phyloP scores from a whole-genome alignment of 192 early-diverging fungal species.

The Coemansia sp. region DNA sequence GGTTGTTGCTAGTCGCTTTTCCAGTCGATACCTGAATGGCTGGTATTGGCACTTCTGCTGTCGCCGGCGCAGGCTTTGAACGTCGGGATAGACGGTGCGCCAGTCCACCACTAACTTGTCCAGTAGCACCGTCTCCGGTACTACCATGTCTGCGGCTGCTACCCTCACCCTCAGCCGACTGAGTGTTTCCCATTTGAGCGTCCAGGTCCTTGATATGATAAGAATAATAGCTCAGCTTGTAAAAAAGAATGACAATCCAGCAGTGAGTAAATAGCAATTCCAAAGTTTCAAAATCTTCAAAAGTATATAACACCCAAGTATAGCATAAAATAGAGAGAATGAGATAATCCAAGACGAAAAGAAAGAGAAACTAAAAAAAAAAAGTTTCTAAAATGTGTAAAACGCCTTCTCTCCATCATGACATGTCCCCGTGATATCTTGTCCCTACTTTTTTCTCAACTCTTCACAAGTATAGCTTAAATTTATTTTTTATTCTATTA shows the following conservation, averaged over 20 bases:
- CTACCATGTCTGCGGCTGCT: conserved; percentile 33
- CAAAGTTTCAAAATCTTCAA: not conserved
- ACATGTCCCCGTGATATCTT: too few species aligned
- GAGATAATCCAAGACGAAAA: too few species aligned
- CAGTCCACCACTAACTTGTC: conserved; percentile 22
- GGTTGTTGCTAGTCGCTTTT: not conserved
- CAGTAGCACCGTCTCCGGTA: conserved; percentile 13
- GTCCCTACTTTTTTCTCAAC: not conserved
- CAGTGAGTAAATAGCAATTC: too few species aligned
- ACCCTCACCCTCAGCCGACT: conserved; percentile 42
- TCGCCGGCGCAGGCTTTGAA: conserved; percentile 31
- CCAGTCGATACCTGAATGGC: conserved; percentile 17
- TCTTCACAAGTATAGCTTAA: conserved; percentile 1
- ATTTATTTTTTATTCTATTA: conserved; percentile 1
- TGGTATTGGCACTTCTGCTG: conserved; percentile 28
- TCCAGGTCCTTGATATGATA: too few species aligned
- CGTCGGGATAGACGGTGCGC: conserved; percentile 43
- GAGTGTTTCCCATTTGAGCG: conserved; percentile 47
- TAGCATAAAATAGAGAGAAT: not conserved
- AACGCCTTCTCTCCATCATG: not conserved
- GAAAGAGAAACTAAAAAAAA: too few species aligned
- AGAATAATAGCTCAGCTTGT: too few species aligned
- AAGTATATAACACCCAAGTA: too few species aligned
- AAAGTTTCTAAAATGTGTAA: not conserved
- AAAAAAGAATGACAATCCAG: not conserved